Evolutionary conservation across 2,329 filamentous ascomycete genomes (phyloP).

Genomic region (Nemania bipapillata): DNA sequence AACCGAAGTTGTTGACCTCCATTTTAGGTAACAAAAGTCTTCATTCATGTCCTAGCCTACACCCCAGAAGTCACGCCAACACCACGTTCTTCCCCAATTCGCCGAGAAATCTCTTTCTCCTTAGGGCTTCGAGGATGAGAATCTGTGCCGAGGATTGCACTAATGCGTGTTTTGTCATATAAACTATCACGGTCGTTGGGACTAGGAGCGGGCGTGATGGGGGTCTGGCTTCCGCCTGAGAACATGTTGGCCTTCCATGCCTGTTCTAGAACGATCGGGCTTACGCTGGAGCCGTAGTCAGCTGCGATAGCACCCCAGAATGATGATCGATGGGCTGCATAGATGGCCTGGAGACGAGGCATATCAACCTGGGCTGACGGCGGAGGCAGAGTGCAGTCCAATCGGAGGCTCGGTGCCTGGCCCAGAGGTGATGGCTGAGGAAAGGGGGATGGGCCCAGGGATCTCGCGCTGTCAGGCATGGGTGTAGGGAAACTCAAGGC

Average conservation of each 20-base stretch:
- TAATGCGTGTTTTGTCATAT: conserved; percentile 69
- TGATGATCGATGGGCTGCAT: conserved; percentile 73
- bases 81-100: conserved; percentile 64
- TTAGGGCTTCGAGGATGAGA: conserved; percentile 67
- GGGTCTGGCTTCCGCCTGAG: conserved; percentile 56
- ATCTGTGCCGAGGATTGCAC: conserved; percentile 70
- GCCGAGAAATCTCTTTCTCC: conserved; percentile 67
- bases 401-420: conserved; percentile 62
- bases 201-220: conserved; percentile 65
- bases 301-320: conserved; percentile 79
- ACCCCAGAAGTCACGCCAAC: conserved; percentile 50
- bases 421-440: conserved; percentile 55
- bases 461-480: conserved; percentile 55
- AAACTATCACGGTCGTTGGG: conserved; percentile 61
- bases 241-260: conserved; percentile 69
- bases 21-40: neutral
- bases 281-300: conserved; percentile 74
- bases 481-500: conserved; percentile 56
- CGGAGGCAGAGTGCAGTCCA: conserved; percentile 66
- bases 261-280: conserved; percentile 73
- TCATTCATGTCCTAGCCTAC: conserved; percentile 39
- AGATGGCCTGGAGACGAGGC: conserved; percentile 74
- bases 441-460: conserved; percentile 60
- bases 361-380: conserved; percentile 67
- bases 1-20: neutral